Evolutionary conservation across 192 early-diverging fungal genomes (phyloP).

Genomic region (Backusella australiensis): DNA sequence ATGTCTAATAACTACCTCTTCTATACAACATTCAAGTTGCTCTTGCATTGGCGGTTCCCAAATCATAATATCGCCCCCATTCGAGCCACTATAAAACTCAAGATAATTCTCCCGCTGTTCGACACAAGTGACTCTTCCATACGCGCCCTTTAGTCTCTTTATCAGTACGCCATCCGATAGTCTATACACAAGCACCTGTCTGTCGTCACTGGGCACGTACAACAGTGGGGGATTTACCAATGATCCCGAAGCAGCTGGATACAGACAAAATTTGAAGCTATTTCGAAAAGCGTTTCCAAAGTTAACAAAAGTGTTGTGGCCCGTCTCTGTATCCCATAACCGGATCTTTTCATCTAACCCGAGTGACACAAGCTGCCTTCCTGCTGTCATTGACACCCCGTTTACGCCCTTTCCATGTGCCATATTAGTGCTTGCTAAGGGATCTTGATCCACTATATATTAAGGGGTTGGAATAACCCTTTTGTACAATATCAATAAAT

Average conservation of each 20-base stretch:
- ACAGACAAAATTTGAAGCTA: constrained; percentile 32
- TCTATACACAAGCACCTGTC: constrained; percentile 45
- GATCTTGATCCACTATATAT: constrained; percentile 6
- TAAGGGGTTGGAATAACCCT: background rate
- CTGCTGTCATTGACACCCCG: constrained; percentile 63
- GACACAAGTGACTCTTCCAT: constrained; percentile 9
- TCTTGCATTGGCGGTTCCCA: constrained; percentile 17
- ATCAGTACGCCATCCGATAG: background rate
- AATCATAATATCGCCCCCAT: background rate
- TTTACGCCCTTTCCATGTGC: constrained; percentile 62
- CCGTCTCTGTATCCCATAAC: constrained; percentile 62
- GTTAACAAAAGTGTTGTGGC: constrained; percentile 53
- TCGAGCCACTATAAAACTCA: constrained; percentile 7
- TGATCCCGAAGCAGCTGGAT: constrained; percentile 20
- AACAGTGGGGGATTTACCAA: background rate
- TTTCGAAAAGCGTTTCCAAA: constrained; percentile 40
- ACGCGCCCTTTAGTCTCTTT: background rate
- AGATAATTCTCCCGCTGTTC: background rate
- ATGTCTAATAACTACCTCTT: background rate
- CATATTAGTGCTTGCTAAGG: constrained; percentile 33
- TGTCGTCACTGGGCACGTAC: constrained; percentile 18
- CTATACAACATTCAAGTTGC: background rate
- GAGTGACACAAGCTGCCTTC: constrained; percentile 53
- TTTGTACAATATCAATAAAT: background rate
- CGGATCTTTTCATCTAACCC: constrained; percentile 61